Percentiles rank a stretch among this genome's conserved stretches.
phyloP scores from a whole-genome alignment of 306 rosid genomes.

The Acacia acuminata region DNA sequence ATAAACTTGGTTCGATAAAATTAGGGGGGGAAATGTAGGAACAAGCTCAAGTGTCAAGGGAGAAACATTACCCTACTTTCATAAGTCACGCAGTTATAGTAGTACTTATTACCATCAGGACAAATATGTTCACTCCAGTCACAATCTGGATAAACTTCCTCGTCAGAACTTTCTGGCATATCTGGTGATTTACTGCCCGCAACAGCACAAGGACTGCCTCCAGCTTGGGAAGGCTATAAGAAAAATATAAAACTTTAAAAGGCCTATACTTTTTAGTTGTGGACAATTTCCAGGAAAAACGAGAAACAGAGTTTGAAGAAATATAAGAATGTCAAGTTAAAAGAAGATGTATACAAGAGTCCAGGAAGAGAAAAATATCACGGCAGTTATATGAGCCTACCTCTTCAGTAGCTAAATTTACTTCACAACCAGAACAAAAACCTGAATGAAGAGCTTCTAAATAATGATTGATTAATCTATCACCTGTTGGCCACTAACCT shows the following conservation, averaged over 20 bases:
- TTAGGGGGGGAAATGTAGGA: neutral
- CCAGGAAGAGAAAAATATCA: neutral
- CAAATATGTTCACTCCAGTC: conserved; percentile 94
- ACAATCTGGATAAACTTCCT: conserved; percentile 57
- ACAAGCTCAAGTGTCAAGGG: conserved; percentile 28
- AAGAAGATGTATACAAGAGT: conserved; percentile 8
- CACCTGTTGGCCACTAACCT: conserved; percentile 55
- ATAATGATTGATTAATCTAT: conserved; percentile 29
- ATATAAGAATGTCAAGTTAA: neutral
- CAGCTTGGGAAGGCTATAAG: conserved; percentile 46
- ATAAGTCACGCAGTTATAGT: conserved; percentile 70
- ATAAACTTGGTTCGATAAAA: conserved; percentile 7
- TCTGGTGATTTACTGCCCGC: conserved; percentile 40
- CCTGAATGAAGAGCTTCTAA: conserved; percentile 21
- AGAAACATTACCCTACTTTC: conserved; percentile 78
- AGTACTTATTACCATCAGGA: conserved; percentile 84
- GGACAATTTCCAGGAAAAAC: conserved; percentile 5
- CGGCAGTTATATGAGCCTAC: conserved; percentile 7
- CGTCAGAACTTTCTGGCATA: conserved; percentile 41
- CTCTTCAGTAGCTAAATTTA: conserved; percentile 26
- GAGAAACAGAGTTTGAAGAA: conserved; percentile 11
- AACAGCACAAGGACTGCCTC: conserved; percentile 44
- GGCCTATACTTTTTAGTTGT: neutral
- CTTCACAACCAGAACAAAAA: conserved; percentile 25
- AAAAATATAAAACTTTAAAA: conserved; percentile 25